Evolutionary conservation across 208 protist species (phyloP), one percentile per base, ranked within the genome.

Genomic region (Crithidia bombi): DNA sequence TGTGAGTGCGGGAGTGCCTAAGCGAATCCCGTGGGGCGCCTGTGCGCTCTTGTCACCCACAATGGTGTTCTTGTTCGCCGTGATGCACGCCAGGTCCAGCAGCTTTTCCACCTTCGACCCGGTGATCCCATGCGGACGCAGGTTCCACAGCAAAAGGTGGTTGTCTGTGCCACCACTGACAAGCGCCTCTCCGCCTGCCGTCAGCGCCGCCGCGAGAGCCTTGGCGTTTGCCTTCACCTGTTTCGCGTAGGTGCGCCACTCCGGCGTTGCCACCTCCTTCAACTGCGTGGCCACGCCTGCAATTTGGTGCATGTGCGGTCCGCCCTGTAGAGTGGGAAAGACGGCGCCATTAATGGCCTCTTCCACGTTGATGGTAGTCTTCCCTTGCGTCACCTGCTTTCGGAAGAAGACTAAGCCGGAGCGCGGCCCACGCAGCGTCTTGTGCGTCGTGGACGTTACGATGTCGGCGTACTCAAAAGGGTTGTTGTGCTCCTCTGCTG

Each of bases 401-500:
- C 94, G 79, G 93, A 89, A 99, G 82, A 99, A 99, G 83, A 99
- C 99, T 54, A 99, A 85, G 61, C 98, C 98, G 30, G 97, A 87
- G 55, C 98, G 90, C 19, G 99, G 98, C 23, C 98, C 98, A 65
- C 99, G 93, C 0, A 99, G 86, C 30, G 98, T 98, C 91, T 99
- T 99, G 93, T 99, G 99, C 26, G 99, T 99, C 23, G 99, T 99
- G 6, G 98, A 98, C 12, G 98, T 99, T 15, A 99, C 99, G 36
- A 99, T 76, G 82, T 99, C 98, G 59, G 89, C 98, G 76, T 91
- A 92, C 26, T 94, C 85, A 72, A 99, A 99, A 14, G 98, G 98
- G 50, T 75, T 78, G 52, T 85, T 70, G 57, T 92, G 75, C 51
- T 90, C 79, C 46, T 91, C 74, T 30, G 96, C 89, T 2, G 97